Conservation (phyloP, 345 rosid species). For the Murraya paniculata region DNA sequence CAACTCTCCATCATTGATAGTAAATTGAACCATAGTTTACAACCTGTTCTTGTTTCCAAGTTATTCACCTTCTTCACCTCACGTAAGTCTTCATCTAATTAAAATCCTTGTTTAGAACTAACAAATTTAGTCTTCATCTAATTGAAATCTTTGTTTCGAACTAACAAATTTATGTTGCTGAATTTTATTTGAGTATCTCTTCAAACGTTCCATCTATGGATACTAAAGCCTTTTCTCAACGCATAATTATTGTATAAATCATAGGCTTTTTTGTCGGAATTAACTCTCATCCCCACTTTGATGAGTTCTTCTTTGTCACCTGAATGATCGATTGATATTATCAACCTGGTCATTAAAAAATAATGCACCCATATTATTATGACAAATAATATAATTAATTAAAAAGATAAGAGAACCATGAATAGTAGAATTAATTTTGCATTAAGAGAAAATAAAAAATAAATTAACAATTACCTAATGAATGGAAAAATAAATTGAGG, state of each 20-base stretch:
- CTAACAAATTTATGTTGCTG: slow-evolving; percentile 12
- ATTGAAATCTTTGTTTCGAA: slow-evolving; percentile 17
- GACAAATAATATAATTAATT: no score
- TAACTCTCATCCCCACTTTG: not conserved
- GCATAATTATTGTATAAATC: slow-evolving; percentile 18
- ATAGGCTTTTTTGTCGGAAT: slow-evolving; percentile 14
- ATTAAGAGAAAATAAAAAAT: no score
- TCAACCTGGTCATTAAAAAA: not conserved
- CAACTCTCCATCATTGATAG: slow-evolving; percentile 9
- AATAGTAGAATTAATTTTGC: no score
- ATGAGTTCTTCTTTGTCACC: not conserved
- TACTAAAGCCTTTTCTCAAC: slow-evolving; percentile 18
- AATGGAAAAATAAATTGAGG: no score
- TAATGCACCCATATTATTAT: no score
- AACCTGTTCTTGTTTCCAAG: slow-evolving; percentile 19
- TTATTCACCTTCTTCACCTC: slow-evolving; percentile 11
- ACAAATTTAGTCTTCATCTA: slow-evolving; percentile 3
- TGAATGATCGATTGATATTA: no score
- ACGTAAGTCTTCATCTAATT: not conserved
- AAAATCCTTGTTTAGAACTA: slow-evolving; percentile 20
- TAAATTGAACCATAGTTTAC: slow-evolving; percentile 14
- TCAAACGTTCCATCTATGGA: slow-evolving; percentile 12
- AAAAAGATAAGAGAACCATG: no score
- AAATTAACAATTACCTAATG: no score
- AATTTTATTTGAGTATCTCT: not conserved